Evolutionary conservation across 495 filamentous ascomycete species (phyloP), one percentile per base, ranked within the genome.

Genomic region (Penicillium cosmopolitanum): DNA sequence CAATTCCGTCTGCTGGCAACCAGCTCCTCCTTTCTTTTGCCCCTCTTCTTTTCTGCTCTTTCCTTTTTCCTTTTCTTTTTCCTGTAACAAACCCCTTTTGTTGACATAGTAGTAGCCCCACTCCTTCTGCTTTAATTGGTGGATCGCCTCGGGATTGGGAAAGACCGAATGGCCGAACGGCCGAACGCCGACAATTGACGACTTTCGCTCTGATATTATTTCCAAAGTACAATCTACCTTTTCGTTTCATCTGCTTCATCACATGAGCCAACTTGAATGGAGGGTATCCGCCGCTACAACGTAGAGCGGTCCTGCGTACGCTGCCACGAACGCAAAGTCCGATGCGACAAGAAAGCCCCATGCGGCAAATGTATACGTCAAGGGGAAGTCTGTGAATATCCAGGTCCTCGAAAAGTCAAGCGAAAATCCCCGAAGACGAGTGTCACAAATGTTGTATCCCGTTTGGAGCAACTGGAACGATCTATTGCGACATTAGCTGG

Each of bases 291-390:
- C 11, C 63, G 66, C 4, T 69, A 69, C 56, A 66, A 69, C 43
- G 66, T 69, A 31, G 64, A 66, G 51, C 69, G 73, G 13, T 76
- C 74, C 18, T 77, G 74, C 58, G 50, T 77, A 34, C 65, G 67
- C 34, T 77, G 74, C 56, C 71, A 74, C 56, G 67, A 69, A 55
- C 67, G 73, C 44, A 77, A 77, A 50, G 64, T 78, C 57, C 63
- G 66, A 16, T 78, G 75, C 54, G 71, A 77, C 62, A 75, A 67
- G 43, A 46, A 42, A 13, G 35, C 53, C 5, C 74, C 74, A 19
- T 78, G 73, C 51, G 60, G 35, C 34, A 64, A 61, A 58, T 78
- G 75, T 46, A 28, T 55, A 1, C 63, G 66, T 3, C 48, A 59
- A 2, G 66, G 66, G 10, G 47, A 65, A 7, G 5, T 60, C 16